Conservation (phyloP, 1,284 basidiomycete species). For the Melanopsichium pennsylvanicum region DNA sequence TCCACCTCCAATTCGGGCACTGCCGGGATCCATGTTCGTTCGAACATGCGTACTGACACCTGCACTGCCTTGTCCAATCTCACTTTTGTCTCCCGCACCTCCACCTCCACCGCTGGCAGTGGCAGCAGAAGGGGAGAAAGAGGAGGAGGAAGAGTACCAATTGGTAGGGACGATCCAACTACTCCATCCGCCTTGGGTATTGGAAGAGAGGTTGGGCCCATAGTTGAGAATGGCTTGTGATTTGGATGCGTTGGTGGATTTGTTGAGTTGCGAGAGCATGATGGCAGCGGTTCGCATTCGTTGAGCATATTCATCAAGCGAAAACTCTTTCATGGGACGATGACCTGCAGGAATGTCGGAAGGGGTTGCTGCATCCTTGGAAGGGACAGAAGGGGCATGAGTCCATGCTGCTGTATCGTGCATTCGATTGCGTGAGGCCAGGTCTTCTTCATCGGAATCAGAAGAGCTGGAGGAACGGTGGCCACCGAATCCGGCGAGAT, state of each 20-base stretch:
- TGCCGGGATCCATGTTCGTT: slow-evolving; percentile 17
- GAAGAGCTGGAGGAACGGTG: slow-evolving; percentile 30
- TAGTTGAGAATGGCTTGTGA: slow-evolving; percentile 56
- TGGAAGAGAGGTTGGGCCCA: slow-evolving; percentile 40
- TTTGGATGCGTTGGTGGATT: slow-evolving; percentile 48
- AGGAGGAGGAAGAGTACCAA: slow-evolving; percentile 37
- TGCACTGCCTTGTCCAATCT: slow-evolving; percentile 51
- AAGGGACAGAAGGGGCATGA: slow-evolving; percentile 9
- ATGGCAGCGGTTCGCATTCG: slow-evolving; percentile 97
- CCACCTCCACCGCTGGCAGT: slow-evolving; percentile 20
- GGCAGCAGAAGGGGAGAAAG: too few relatives aligned
- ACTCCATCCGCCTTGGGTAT: slow-evolving; percentile 58
- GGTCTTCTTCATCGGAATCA: slow-evolving; percentile 47
- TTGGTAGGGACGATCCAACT: slow-evolving; percentile 61
- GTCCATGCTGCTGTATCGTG: slow-evolving; percentile 61
- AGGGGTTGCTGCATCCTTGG: neutral
- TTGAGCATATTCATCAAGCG: slow-evolving; percentile 92
- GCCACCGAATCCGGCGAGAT: slow-evolving; percentile 58
- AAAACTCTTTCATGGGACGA: slow-evolving; percentile 50
- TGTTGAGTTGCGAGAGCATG: slow-evolving; percentile 94
- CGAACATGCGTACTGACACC: slow-evolving; percentile 48
- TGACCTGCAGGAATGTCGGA: slow-evolving; percentile 16
- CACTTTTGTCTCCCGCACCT: slow-evolving; percentile 40
- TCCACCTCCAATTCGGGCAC: too few relatives aligned
- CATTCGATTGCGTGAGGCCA: slow-evolving; percentile 53